These are phyloP conservation scores for Komagataella ulmi DNA, from an alignment of 805 yeast species.

Conservation along the genomic window DNA sequence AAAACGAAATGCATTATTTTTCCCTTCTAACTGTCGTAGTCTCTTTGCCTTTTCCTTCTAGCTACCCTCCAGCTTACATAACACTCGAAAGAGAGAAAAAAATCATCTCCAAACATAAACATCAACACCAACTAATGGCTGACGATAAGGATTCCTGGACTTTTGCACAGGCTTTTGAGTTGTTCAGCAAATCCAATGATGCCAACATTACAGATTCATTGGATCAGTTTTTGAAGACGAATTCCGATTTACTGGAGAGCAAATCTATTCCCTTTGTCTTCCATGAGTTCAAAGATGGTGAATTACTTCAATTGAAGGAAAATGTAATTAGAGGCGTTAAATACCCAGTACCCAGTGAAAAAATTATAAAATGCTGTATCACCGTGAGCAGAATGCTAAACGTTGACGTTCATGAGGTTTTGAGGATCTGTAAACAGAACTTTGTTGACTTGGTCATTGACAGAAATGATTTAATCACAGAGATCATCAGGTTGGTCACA, in stretches of 20 bases:
- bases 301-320: not conserved
- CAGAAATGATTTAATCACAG: not conserved
- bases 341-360: not conserved
- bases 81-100: not conserved
- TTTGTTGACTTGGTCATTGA: not conserved
- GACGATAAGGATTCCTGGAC: not conserved
- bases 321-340: not conserved
- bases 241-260: not conserved
- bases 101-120: not conserved
- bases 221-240: not conserved
- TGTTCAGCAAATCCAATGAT: not conserved
- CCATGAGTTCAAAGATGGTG: not conserved
- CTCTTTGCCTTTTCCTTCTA: not conserved
- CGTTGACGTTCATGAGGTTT: not conserved
- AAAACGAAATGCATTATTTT: not conserved
- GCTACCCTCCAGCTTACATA: not conserved
- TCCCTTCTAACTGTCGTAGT: not conserved
- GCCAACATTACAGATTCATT: not conserved
- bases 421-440: not conserved
- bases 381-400: not conserved
- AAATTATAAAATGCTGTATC: not conserved
- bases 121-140: not conserved
- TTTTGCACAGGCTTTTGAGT: not conserved
- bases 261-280: conserved; percentile 1
- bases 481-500: not conserved